A percentile compares a stretch with the other conserved stretches of the same genome.
Evolutionary conservation across 441 rosid species (phyloP).

Genomic region (Brassica balearica): DNA sequence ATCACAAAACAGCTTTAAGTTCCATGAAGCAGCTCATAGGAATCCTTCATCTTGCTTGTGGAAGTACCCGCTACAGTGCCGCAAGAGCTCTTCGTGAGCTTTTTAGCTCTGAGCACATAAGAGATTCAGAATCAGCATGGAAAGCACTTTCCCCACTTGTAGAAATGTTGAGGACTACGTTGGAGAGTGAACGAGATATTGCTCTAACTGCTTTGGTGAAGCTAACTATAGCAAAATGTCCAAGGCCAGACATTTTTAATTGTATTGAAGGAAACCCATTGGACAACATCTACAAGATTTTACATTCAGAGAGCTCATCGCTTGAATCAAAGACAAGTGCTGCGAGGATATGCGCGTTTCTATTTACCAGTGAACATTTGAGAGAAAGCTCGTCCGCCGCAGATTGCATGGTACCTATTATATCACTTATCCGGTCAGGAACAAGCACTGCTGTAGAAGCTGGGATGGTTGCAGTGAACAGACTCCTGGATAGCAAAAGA

Average conservation of each 20-base stretch:
- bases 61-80: constrained; percentile 74
- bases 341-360: constrained; percentile 66
- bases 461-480: constrained; percentile 80
- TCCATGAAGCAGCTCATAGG: constrained; percentile 82
- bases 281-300: constrained; percentile 63
- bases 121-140: constrained; percentile 75
- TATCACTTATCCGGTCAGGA: constrained; percentile 68
- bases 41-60: constrained; percentile 70
- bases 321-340: constrained; percentile 73
- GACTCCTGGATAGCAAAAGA: constrained; percentile 69
- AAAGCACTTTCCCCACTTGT: constrained; percentile 78
- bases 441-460: constrained; percentile 57
- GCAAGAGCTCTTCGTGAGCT: constrained; percentile 83
- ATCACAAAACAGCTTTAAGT: constrained; percentile 65
- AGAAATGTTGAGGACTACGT: constrained; percentile 76
- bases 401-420: constrained; percentile 68
- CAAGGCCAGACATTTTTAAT: constrained; percentile 53
- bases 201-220: constrained; percentile 76
- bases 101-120: constrained; percentile 71
- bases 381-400: constrained; percentile 62
- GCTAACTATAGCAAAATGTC: constrained; percentile 64
- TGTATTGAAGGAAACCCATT: constrained; percentile 75
- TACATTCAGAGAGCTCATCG: constrained; percentile 63
- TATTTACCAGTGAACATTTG: constrained; percentile 58
- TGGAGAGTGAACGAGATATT: constrained; percentile 75